Percentiles rank a stretch among this genome's conserved stretches.
phyloP scores from a whole-genome alignment of 345 rosid species.

The Populus simonii region DNA sequence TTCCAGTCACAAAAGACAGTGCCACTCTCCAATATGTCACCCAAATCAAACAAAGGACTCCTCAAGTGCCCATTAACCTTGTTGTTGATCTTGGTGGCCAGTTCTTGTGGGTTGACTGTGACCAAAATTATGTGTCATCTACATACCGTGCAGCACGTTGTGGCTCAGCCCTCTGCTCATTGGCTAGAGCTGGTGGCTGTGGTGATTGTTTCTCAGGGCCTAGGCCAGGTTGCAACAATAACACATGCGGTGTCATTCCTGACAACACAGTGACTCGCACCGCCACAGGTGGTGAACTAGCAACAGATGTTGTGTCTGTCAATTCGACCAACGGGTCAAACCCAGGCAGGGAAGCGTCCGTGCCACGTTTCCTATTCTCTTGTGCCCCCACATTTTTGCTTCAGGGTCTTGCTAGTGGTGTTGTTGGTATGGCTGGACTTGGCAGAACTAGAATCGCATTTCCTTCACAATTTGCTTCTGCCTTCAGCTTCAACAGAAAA shows the following conservation, averaged over 20 bases:
- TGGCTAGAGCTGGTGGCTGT: slow-evolving; percentile 38
- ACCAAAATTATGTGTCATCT: slow-evolving; percentile 49
- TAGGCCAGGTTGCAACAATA: slow-evolving; percentile 67
- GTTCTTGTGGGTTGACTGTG: slow-evolving; percentile 61
- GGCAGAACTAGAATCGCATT: slow-evolving; percentile 18
- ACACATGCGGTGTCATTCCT: slow-evolving; percentile 50
- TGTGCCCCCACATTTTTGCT: slow-evolving; percentile 7
- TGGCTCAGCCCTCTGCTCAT: slow-evolving; percentile 54
- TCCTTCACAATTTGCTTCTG: slow-evolving; percentile 17
- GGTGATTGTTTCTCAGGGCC: slow-evolving; percentile 49
- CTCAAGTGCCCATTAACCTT: slow-evolving; percentile 39
- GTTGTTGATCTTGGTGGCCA: slow-evolving; percentile 73
- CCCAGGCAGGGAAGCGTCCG: slow-evolving; percentile 45
- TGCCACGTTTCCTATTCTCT: slow-evolving; percentile 30
- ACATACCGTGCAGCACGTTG: slow-evolving; percentile 52
- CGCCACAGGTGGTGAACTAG: slow-evolving; percentile 51
- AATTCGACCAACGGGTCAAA: slow-evolving; percentile 64
- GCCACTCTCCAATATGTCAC: slow-evolving; percentile 62
- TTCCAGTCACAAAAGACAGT: slow-evolving; percentile 58
- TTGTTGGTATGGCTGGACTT: slow-evolving; percentile 35
- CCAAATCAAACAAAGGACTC: slow-evolving; percentile 52
- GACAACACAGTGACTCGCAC: slow-evolving; percentile 43
- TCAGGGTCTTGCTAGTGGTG: slow-evolving; percentile 18
- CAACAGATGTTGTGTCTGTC: slow-evolving; percentile 50
- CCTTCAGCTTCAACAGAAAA: slow-evolving; percentile 22